These are phyloP conservation scores for Candida awuae DNA, from an alignment of 805 yeast genomes.

Conservation along the genomic window DNA sequence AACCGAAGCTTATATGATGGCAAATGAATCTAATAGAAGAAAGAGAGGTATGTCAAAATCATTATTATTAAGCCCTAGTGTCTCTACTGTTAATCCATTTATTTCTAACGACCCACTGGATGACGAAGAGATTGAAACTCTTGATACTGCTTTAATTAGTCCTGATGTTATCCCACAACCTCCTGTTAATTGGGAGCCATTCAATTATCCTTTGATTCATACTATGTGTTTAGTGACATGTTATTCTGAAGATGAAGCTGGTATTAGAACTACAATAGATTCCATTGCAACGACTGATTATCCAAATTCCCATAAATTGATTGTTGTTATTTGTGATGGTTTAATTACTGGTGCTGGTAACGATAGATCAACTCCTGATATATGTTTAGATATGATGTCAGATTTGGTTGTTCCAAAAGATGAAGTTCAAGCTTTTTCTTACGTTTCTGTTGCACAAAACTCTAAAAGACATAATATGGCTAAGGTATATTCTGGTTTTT, in stretches of 20 bases:
- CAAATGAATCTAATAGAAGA: slow-evolving; percentile 13
- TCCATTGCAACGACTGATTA: slow-evolving; percentile 92
- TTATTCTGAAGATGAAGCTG: slow-evolving; percentile 86
- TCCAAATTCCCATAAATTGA: slow-evolving; percentile 88
- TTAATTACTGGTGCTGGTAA: slow-evolving; percentile 92
- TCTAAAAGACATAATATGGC: slow-evolving; percentile 96
- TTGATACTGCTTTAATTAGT: slow-evolving; percentile 54
- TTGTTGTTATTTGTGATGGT: slow-evolving; percentile 88
- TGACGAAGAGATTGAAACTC: slow-evolving; percentile 35
- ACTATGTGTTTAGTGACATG: slow-evolving; percentile 78
- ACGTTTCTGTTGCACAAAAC: slow-evolving; percentile 94
- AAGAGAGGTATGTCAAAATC: slow-evolving; percentile 7
- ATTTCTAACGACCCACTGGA: slow-evolving; percentile 18
- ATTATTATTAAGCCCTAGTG: slow-evolving; percentile 10
- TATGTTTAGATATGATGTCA: slow-evolving; percentile 79
- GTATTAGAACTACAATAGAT: slow-evolving; percentile 81
- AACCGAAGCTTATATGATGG: slow-evolving; percentile 41
- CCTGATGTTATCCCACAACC: slow-evolving; percentile 88
- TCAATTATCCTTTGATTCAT: slow-evolving; percentile 70
- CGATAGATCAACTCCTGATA: slow-evolving; percentile 80
- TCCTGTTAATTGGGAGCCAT: slow-evolving; percentile 82
- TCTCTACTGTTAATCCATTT: slow-evolving; percentile 8
- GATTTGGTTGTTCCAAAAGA: slow-evolving; percentile 65
- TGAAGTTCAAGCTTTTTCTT: slow-evolving; percentile 73
- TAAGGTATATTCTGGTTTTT: slow-evolving; percentile 89